Base-by-base conservation (phyloP, 495 filamentous ascomycete genomes). In the Penicillium odoratum region DNA sequence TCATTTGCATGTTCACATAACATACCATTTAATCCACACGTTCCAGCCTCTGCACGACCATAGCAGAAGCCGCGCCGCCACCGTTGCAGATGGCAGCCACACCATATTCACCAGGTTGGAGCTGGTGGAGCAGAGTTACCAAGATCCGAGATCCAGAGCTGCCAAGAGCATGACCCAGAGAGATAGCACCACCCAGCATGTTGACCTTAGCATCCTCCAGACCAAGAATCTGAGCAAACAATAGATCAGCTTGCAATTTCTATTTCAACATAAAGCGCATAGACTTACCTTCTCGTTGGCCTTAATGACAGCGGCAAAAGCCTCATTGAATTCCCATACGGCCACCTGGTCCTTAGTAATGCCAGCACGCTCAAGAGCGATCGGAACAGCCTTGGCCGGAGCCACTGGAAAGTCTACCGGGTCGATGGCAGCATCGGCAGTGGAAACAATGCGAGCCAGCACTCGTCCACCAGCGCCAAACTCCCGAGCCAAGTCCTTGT, bases 281-380 rank as follows among this genome's bases (percentile, higher is more conserved):
- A 59, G 0, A 62, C 71, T 73, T 66, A 88, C 89, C 85, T 94
- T 89, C 65, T 91, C 88, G 63, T 97, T 97, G 8, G 93, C 93
- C 71, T 93, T 92, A 73, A 97, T 96, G 13, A 97, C 93, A 0
- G 90, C 93, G 13, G 93, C 93, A 70, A 98, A 98, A 0, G 94
- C 94, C 70, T 98, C 94, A 71, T 98, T 98, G 74, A 98, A 94
- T 72, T 98, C 94, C 93, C 93, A 97, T 3, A 96, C 75, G 3
- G 92, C 86, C 21, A 98, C 89, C 63, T 98, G 88, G 26, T 94
- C 86, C 74, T 90, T 88, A 48, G 83, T 88, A 59, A 98, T 91
- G 7, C 93, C 92, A 3, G 94, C 94, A 52, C 91, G 83, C 67
- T 88, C 83, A 45, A 98, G 76, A n/a, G 91, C 92, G 63, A 95